Base-by-base conservation (phyloP, 163 green algal genomes). In the Coccomyxa subellipsoidea region DNA sequence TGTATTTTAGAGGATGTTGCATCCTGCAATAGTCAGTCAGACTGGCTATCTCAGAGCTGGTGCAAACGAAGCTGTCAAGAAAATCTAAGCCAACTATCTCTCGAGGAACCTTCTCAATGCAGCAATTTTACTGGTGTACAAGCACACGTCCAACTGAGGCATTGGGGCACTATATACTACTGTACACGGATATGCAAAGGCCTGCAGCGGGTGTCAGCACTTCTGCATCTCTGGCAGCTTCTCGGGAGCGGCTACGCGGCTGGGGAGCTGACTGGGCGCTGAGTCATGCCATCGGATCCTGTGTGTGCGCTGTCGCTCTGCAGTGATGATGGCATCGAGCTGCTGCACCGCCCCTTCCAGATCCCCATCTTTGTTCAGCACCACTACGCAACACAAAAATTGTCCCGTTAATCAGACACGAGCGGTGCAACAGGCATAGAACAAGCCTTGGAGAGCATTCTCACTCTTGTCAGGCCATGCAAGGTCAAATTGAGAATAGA, bases 281-380 rank as follows among this genome's bases (percentile, higher is more conserved):
- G 47, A 59, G 47, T 73, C 66, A 8, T 73, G 66, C 66, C 66
- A 73, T 8, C 66, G 21, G 5, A 73, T 73, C 66, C 66, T 73
- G 66, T 34, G 27, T 0, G 66, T 73, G 21, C 66, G 66, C 1
- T 73, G 54, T 75, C 89, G 89, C 83, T 97, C 93, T 27, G 92
- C 93, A 53, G 93, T 84, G 47, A 99, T 95, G 82, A 99, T 98
- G 29, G 86, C 86, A 12, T 86, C 85, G 10, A 98, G 84, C 69
- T 92, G 82, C 29, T 70, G 75, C 40, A 97, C 95, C 12, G 93
- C 93, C 10, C 90, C 78, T 29, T 98, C 91, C 76, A 98, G 86
- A 80, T 90, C 66, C 1, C 93, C 93, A 38, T 95, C 90, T 29
- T 83, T 72, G 83, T 99, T 99, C 4, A 97, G 92, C 29, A 99